Evolutionary conservation across 1,284 basidiomycete genomes (phyloP).

Genomic region (Leucocoprinus gongylophorus): DNA sequence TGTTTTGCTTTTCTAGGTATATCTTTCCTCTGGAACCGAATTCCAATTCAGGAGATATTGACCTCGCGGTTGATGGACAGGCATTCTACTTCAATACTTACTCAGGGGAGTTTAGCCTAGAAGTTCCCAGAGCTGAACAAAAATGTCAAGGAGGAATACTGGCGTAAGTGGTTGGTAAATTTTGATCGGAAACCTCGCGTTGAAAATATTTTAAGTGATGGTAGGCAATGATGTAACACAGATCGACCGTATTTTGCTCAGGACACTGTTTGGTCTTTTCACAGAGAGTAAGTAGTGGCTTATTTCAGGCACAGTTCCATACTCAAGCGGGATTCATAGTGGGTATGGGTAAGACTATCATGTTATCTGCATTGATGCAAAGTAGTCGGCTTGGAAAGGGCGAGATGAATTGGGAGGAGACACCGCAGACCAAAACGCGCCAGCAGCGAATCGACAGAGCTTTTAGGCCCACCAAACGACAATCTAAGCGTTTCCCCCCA

Average conservation of each 20-base stretch:
- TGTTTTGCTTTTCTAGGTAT: constrained; percentile 41
- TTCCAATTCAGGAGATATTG: constrained; percentile 47
- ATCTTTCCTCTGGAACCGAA: constrained; percentile 54
- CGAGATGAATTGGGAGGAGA: constrained; percentile 24
- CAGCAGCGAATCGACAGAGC: constrained; percentile 58
- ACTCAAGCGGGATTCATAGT: constrained; percentile 32
- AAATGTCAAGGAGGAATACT: constrained; percentile 83
- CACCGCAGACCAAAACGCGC: constrained; percentile 35
- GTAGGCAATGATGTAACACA: constrained; percentile 30
- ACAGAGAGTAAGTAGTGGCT: constrained; percentile 24
- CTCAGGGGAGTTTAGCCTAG: constrained; percentile 89
- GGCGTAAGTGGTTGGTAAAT: constrained; percentile 50
- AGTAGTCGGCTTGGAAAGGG: constrained; percentile 38
- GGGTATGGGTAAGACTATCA: constrained; percentile 98
- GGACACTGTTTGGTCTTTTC: not conserved
- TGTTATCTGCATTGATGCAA: constrained; percentile 90
- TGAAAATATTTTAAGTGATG: constrained; percentile 38
- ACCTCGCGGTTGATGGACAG: constrained; percentile 62
- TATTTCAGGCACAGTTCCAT: not conserved
- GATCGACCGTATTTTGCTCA: too few species aligned
- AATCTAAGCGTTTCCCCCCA: constrained; percentile 29
- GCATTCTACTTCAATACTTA: constrained; percentile 87
- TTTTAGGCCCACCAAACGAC: constrained; percentile 42
- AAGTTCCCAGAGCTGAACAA: constrained; percentile 79
- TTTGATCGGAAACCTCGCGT: constrained; percentile 13